Percentiles rank a stretch among this genome's conserved stretches.
phyloP scores from a whole-genome alignment of 208 protist species.

The Herpetomonas muscarum region DNA sequence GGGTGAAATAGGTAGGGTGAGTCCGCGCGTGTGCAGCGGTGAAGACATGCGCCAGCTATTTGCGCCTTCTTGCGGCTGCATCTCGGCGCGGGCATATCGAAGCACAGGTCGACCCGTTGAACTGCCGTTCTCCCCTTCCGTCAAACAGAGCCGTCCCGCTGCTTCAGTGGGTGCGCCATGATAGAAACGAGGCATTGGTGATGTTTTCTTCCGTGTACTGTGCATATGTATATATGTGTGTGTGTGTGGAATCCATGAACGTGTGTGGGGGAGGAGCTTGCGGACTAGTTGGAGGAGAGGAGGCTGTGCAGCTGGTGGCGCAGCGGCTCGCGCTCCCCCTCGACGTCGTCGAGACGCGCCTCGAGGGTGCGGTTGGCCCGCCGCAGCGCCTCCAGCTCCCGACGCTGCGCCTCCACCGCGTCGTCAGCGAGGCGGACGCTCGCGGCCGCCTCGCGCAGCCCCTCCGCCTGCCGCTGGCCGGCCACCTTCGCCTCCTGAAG shows the following conservation, averaged over 20 bases:
- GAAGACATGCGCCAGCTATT: too few relatives aligned
- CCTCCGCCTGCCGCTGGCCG: slow-evolving; percentile 7
- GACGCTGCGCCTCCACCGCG: slow-evolving; percentile 18
- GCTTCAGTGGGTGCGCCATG: too few relatives aligned
- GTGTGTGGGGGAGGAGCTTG: background rate
- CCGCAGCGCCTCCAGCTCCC: slow-evolving; percentile 54
- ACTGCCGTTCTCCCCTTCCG: too few relatives aligned
- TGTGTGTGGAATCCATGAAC: slow-evolving; percentile 4
- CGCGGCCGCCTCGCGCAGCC: slow-evolving; percentile 15
- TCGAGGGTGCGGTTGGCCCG: slow-evolving; percentile 66
- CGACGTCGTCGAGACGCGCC: slow-evolving; percentile 51
- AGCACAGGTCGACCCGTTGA: too few relatives aligned
- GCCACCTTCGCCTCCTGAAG: background rate
- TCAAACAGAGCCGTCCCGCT: too few relatives aligned
- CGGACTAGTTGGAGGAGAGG: slow-evolving; percentile 11
- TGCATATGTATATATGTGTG: too few relatives aligned
- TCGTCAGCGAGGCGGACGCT: background rate
- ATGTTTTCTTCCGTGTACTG: background rate
- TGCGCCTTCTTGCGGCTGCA: too few relatives aligned
- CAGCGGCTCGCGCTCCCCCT: slow-evolving; percentile 66
- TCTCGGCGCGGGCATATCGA: too few relatives aligned
- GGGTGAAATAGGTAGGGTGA: background rate
- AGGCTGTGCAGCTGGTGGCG: slow-evolving; percentile 72
- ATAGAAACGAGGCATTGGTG: too few relatives aligned
- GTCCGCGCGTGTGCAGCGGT: too few relatives aligned